phyloP scores from a whole-genome alignment of 2,329 filamentous ascomycete species.

The Cryphonectria japonica region DNA sequence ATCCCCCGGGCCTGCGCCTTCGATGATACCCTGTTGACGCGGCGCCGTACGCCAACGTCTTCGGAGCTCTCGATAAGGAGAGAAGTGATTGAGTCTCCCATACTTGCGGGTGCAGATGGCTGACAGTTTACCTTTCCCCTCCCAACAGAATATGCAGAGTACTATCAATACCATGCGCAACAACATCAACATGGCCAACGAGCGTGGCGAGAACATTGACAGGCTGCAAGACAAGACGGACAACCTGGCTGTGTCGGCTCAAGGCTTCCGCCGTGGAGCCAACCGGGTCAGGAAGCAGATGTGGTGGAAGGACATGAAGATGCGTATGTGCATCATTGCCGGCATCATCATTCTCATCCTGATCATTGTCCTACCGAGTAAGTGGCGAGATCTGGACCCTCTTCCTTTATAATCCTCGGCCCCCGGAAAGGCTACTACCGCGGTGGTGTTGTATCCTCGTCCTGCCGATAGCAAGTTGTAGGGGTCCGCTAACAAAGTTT shows the following conservation, averaged over 20 bases:
- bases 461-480: background rate
- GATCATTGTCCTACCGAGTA: conserved; percentile 95
- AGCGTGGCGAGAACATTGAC: conserved; percentile 89
- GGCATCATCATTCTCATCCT: conserved; percentile 90
- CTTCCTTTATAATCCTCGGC: background rate
- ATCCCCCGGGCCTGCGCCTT: background rate
- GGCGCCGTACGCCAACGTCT: background rate
- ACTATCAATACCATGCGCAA: conserved; percentile 94
- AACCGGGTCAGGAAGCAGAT: conserved; percentile 97
- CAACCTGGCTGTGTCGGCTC: conserved; percentile 88
- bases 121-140: conserved; percentile 13
- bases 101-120: background rate
- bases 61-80: conserved; percentile 2
- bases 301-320: conserved; percentile 99
- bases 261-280: conserved; percentile 93
- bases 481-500: background rate
- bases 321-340: conserved; percentile 93
- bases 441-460: background rate
- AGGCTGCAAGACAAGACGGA: conserved; percentile 92
- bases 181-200: conserved; percentile 95
- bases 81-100: background rate
- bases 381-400: conserved; percentile 39
- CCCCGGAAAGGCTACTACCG: no score
- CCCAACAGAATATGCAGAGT: conserved; percentile 87
- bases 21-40: background rate